Conservation (phyloP, 1,139 yeast species). For the Hyphopichia buzzinii region DNA sequence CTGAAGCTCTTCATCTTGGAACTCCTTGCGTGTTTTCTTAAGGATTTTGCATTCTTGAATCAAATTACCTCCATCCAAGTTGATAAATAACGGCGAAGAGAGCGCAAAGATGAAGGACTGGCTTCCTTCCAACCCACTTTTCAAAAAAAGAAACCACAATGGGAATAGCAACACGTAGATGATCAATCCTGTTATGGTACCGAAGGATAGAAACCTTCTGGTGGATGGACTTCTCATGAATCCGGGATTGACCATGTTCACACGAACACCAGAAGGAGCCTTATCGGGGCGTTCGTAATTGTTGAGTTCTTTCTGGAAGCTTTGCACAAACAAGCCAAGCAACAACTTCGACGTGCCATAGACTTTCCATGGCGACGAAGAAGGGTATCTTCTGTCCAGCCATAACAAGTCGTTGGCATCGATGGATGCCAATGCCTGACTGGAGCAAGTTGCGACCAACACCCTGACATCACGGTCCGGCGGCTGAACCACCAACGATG, state of each 20-base stretch:
- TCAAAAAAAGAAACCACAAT: constrained; percentile 74
- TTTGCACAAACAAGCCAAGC: constrained; percentile 69
- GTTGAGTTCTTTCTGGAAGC: constrained; percentile 64
- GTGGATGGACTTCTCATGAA: constrained; percentile 84
- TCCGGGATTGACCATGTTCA: constrained; percentile 89
- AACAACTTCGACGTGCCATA: constrained; percentile 82
- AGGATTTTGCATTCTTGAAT: constrained; percentile 70
- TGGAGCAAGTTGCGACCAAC: constrained; percentile 69
- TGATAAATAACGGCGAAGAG: constrained; percentile 65
- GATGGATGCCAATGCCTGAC: constrained; percentile 70
- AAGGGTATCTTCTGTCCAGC: constrained; percentile 59
- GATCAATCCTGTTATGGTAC: constrained; percentile 68
- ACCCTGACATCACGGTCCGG: constrained; percentile 92
- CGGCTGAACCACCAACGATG: constrained; percentile 83
- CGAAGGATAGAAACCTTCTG: constrained; percentile 74
- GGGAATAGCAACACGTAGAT: constrained; percentile 74
- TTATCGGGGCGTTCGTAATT: constrained; percentile 60
- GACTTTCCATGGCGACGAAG: constrained; percentile 64
- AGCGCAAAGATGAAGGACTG: constrained; percentile 73
- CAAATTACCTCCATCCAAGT: constrained; percentile 62
- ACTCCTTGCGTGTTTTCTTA: constrained; percentile 61
- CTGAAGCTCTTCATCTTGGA: constrained; percentile 60
- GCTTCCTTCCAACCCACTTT: constrained; percentile 73
- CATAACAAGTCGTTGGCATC: constrained; percentile 69
- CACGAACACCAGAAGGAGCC: constrained; percentile 65